These are phyloP conservation scores for Furculomyces boomerangus DNA, from an alignment of 371 early-diverging fungal genomes.

Conservation along the genomic window DNA sequence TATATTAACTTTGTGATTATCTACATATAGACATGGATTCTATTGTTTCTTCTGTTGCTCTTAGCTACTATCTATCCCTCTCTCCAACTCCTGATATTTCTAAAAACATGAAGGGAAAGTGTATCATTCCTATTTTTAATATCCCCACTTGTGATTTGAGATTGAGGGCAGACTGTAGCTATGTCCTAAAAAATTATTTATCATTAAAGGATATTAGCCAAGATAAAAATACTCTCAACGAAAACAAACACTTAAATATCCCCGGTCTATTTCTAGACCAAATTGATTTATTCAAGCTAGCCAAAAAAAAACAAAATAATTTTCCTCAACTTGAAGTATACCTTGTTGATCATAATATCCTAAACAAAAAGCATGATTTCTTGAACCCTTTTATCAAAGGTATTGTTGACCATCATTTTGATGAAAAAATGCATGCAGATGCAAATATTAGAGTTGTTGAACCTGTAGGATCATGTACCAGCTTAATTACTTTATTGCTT, in stretches of 20 bases:
- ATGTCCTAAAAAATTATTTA: neutral
- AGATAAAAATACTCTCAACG: too few relatives aligned
- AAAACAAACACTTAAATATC: too few relatives aligned
- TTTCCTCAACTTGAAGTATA: conserved; percentile 14
- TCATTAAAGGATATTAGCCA: too few relatives aligned
- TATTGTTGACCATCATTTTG: conserved; percentile 34
- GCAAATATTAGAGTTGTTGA: conserved; percentile 20
- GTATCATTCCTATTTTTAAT: conserved; percentile 24
- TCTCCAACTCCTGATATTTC: neutral
- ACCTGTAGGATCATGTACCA: conserved; percentile 26
- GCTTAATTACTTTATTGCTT: conserved; percentile 19
- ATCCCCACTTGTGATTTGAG: conserved; percentile 23
- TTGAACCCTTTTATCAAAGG: conserved; percentile 20
- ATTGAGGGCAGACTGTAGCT: conserved; percentile 27
- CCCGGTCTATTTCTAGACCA: too few relatives aligned
- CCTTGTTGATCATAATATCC: conserved; percentile 30
- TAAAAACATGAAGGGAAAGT: neutral
- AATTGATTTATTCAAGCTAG: too few relatives aligned
- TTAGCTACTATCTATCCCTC: conserved; percentile 16
- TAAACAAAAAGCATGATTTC: conserved; percentile 14
- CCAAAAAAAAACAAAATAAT: too few relatives aligned
- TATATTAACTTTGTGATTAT: too few relatives aligned
- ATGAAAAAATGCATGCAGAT: conserved; percentile 17
- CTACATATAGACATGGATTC: conserved; percentile 28
- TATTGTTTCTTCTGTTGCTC: conserved; percentile 25